A percentile compares a stretch with the other conserved stretches of the same genome.
phyloP scores from a whole-genome alignment of 2,329 filamentous ascomycete species.

The Xylariaceae sp. region DNA sequence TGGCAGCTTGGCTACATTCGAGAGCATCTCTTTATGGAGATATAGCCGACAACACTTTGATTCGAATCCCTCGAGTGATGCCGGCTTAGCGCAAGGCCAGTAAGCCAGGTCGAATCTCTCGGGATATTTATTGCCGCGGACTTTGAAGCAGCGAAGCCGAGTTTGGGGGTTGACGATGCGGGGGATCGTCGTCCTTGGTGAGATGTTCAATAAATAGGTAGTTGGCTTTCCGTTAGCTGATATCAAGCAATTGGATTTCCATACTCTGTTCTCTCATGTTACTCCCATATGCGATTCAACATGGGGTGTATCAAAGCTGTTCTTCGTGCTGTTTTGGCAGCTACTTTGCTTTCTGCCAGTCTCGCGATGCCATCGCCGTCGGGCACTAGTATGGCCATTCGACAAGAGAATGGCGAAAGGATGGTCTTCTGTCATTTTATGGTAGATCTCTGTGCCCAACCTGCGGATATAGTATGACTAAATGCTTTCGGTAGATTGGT shows the following conservation, averaged over 20 bases:
- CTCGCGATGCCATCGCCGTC: conserved; percentile 4
- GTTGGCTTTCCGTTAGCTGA: too few relatives aligned
- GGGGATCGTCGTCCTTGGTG: background rate
- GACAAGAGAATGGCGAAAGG: conserved; percentile 6
- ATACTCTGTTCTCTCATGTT: background rate
- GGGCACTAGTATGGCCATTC: background rate
- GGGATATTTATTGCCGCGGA: background rate
- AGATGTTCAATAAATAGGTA: too few relatives aligned
- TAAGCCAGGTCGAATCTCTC: background rate
- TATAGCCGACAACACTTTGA: background rate
- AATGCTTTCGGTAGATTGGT: conserved; percentile 34
- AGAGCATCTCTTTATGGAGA: background rate
- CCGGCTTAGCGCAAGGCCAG: background rate
- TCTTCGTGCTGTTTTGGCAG: conserved; percentile 5
- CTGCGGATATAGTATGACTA: background rate
- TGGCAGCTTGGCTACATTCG: background rate
- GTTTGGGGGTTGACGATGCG: background rate
- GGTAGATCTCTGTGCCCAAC: background rate
- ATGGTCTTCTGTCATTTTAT: conserved; percentile 15
- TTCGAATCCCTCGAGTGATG: too few relatives aligned
- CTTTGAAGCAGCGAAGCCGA: background rate
- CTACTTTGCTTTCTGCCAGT: conserved; percentile 1
- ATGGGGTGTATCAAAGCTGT: conserved; percentile 9
- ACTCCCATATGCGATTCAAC: background rate
- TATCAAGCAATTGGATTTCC: too few relatives aligned